Percentiles rank a stretch among this genome's conserved stretches.
phyloP scores from a whole-genome alignment of 163 green algal species.

The Chlamydomonas reinhardtii region DNA sequence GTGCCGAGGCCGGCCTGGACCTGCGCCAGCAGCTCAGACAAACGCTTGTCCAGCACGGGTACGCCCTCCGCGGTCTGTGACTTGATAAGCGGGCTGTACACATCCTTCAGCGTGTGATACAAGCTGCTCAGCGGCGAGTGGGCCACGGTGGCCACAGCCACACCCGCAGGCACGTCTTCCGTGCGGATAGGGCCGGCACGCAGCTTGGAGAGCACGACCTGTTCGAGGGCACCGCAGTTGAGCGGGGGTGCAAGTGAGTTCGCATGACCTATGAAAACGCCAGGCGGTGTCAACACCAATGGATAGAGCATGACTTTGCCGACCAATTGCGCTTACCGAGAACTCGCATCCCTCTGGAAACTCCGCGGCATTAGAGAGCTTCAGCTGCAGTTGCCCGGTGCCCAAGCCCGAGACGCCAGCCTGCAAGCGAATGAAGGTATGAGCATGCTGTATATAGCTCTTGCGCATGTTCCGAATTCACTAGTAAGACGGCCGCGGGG shows the following conservation, averaged over 20 bases:
- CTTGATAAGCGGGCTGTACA: slow-evolving; percentile 72
- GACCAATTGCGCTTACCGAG: slow-evolving; percentile 54
- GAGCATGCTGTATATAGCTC: no score
- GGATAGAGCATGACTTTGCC: background rate
- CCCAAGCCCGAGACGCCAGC: slow-evolving; percentile 65
- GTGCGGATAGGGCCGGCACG: slow-evolving; percentile 49
- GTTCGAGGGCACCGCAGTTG: no score
- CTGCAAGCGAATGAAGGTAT: slow-evolving; percentile 32
- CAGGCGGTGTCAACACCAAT: no score
- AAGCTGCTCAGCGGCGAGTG: slow-evolving; percentile 68
- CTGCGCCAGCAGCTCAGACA: slow-evolving; percentile 70
- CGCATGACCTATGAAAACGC: no score
- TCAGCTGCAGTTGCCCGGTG: slow-evolving; percentile 65
- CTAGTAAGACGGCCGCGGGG: no score
- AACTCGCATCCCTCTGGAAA: slow-evolving; percentile 67
- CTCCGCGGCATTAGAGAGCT: slow-evolving; percentile 63
- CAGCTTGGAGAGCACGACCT: slow-evolving; percentile 73
- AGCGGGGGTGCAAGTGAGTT: no score
- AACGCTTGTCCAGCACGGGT: slow-evolving; percentile 37
- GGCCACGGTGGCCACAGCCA: slow-evolving; percentile 66
- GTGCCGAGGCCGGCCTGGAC: slow-evolving; percentile 71
- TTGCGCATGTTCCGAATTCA: background rate
- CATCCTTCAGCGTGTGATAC: slow-evolving; percentile 70
- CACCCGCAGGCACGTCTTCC: slow-evolving; percentile 64
- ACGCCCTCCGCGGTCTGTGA: background rate